These are phyloP conservation scores for Lomentospora prolificans DNA, from an alignment of 2,329 filamentous ascomycete species.

Conservation along the genomic window DNA sequence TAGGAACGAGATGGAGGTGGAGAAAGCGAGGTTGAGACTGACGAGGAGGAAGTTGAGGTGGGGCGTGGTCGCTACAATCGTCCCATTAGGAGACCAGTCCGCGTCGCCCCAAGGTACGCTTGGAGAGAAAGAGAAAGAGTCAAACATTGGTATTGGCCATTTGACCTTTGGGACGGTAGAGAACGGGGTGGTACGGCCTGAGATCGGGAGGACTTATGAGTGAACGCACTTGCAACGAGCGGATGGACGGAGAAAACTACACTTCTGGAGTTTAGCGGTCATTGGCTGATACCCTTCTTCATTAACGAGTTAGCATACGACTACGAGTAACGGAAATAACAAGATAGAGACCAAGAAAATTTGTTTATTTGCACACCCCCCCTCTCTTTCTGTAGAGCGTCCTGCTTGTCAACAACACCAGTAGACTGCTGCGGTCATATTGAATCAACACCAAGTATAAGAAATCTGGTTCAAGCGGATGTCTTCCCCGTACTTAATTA, in stretches of 20 bases:
- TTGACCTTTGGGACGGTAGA: constrained; percentile 4
- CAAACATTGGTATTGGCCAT: neutral
- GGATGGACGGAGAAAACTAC: neutral
- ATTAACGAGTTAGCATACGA: neutral
- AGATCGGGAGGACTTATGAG: neutral
- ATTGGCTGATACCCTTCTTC: neutral
- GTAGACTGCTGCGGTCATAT: neutral
- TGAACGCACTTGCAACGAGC: neutral
- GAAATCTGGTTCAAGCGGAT: no score
- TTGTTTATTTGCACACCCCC: neutral
- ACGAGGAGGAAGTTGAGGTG: constrained; percentile 2
- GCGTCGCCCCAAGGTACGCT: neutral
- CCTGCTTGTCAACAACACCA: no score
- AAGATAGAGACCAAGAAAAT: neutral
- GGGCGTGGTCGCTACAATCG: neutral
- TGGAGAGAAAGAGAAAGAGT: neutral
- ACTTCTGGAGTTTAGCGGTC: neutral
- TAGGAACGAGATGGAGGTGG: neutral
- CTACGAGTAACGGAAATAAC: neutral
- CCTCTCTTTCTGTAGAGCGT: no score
- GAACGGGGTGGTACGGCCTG: neutral
- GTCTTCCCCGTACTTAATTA: neutral
- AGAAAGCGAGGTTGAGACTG: neutral
- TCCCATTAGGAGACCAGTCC: neutral
- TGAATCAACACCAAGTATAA: neutral